Conservation (phyloP, 305 asterid genomes). For the Solanum hybrid region DNA sequence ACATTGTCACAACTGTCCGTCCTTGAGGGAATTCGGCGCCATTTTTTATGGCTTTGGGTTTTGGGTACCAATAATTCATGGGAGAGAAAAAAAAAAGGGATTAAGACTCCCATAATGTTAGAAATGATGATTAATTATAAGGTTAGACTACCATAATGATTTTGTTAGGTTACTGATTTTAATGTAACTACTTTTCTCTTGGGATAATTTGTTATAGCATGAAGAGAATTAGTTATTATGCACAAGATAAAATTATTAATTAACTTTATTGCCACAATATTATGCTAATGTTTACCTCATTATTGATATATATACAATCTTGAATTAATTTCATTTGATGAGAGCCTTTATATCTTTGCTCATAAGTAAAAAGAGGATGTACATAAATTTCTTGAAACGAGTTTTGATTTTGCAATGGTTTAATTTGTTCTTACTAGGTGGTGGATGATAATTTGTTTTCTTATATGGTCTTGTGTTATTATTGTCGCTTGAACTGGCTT, state of each 20-base stretch:
- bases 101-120: neutral
- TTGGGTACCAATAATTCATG: constrained; percentile 13
- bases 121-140: neutral
- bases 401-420: neutral
- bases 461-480: neutral
- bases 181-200: constrained; percentile 1
- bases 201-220: neutral
- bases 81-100: neutral
- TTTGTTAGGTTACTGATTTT: constrained; percentile 12
- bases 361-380: neutral
- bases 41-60: constrained; percentile 3
- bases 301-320: neutral
- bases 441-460: neutral
- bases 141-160: neutral
- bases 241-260: neutral
- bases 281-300: neutral
- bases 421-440: neutral
- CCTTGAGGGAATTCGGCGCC: constrained; percentile 14
- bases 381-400: neutral
- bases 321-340: neutral
- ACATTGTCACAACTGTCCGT: neutral
- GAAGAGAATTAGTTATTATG: neutral
- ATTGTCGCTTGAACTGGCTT: neutral
- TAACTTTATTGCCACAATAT: neutral
- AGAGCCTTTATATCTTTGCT: neutral